A percentile compares a stretch with the other conserved stretches of the same genome.
These are phyloP conservation scores for Paraconiothyrium sp. DNA, from an alignment of 2,329 filamentous ascomycete genomes.

Conservation along the genomic window DNA sequence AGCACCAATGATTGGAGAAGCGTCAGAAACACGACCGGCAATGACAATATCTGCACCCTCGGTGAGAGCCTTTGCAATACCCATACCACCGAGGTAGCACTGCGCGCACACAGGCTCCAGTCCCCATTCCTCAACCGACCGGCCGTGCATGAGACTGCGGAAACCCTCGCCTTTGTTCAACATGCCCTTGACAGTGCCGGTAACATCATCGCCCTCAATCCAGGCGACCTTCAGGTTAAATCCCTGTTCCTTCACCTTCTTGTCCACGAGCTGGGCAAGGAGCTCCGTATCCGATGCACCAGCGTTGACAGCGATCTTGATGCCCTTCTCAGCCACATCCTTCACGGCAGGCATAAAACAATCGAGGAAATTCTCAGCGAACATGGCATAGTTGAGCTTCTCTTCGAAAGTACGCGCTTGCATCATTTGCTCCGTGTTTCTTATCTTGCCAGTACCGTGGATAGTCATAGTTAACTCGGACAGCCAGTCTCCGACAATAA, in stretches of 20 bases:
- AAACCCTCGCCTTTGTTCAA: conserved; percentile 50
- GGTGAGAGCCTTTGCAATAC: conserved; percentile 52
- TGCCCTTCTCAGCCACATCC: conserved; percentile 37
- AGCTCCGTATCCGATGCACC: conserved; percentile 42
- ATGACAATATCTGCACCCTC: conserved; percentile 56
- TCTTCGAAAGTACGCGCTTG: conserved; percentile 53
- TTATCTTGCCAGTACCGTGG: conserved; percentile 36
- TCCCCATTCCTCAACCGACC: conserved; percentile 48
- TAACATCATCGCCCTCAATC: conserved; percentile 56
- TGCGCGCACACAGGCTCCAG: conserved; percentile 44
- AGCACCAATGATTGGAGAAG: conserved; percentile 55
- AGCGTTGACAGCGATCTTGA: conserved; percentile 46
- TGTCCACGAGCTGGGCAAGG: conserved; percentile 37
- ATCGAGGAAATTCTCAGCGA: conserved; percentile 58
- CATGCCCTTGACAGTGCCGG: conserved; percentile 47
- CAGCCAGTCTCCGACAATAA: conserved; percentile 47
- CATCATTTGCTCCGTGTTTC: conserved; percentile 52
- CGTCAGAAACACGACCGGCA: conserved; percentile 55
- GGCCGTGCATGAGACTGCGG: conserved; percentile 50
- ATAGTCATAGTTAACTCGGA: conserved; percentile 44
- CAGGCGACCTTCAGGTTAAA: conserved; percentile 46
- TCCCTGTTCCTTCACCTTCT: conserved; percentile 36
- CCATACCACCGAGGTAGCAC: conserved; percentile 55
- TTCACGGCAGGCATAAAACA: conserved; percentile 53
- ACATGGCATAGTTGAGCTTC: conserved; percentile 39